Base-by-base conservation (phyloP, 495 filamentous ascomycete genomes). In the Echria macrotheca region DNA sequence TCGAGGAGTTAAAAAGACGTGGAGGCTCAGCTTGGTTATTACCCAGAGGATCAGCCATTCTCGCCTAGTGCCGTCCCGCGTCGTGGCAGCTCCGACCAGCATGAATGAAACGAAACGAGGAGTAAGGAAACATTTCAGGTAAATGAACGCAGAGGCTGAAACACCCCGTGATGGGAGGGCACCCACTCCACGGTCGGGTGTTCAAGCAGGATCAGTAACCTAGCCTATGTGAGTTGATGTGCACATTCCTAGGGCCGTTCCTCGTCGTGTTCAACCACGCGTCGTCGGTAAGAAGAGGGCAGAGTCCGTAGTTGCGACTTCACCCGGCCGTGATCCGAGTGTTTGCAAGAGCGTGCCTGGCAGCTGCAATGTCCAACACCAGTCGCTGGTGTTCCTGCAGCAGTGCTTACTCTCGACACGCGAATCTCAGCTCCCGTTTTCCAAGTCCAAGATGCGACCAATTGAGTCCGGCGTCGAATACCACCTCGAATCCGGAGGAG, bases 81-180 rank as follows among this genome's bases (percentile, higher is more conserved):
- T 19, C 46, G 25, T 6, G n/a, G 7, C 22, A 15, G 22, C 33
- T n/a, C 21, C 33, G 25, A 28, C 36, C 33, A 40, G 33, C 35
- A 26, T 48, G 46, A 35, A 29, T 48, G 46, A 48, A 48, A 48
- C 46, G 46, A 48, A 48, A 48, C 46, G 29, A 28, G 14, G 17
- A 38, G 15, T 21, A 14, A 18, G 46, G 22, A 48, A 48, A 48
- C 46, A 29, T 39, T 10, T 41, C 38, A 48, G 19, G n/a, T 48
- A 28, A 12, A 48, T 39, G 46, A 39, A 38, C 24, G 17, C 18
- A 28, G 26, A 48, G 35, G n/a, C 18, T 48, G 46, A 48, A 48
- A 48, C 46, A 31, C 21, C 31, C 23, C 32, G 7, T 24, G n/a
- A 25, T n/a, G n/a, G 29, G 11, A 10, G 29, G 29, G 2, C 15